Percentiles rank a stretch among this genome's conserved stretches.
Evolutionary conservation across 805 yeast species (phyloP).

Genomic region (Debaryomyces maramus): DNA sequence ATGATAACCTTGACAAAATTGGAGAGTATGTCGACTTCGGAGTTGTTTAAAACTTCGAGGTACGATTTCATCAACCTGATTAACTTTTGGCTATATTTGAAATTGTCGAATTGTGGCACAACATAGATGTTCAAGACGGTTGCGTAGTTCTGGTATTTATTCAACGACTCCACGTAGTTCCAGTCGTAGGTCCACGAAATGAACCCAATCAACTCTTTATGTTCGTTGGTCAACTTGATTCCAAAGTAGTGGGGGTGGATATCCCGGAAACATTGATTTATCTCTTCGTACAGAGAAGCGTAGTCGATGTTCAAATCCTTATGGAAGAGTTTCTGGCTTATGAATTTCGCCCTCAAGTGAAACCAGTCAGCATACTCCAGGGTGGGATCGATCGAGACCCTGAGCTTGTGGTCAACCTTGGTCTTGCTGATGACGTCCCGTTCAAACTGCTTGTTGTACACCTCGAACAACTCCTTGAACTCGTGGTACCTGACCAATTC

Average conservation of each 20-base stretch:
- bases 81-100: conserved; percentile 15
- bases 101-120: conserved; percentile 17
- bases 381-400: conserved; percentile 31
- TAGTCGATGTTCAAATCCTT: conserved; percentile 15
- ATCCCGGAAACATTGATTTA: conserved; percentile 20
- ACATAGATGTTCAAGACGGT: conserved; percentile 30
- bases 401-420: conserved; percentile 27
- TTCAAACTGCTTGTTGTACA: conserved; percentile 21
- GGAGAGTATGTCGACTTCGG: neutral
- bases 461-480: conserved; percentile 24
- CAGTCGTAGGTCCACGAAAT: conserved; percentile 44
- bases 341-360: conserved; percentile 39
- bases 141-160: conserved; percentile 18
- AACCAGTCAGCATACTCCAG: conserved; percentile 40
- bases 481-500: conserved; percentile 29
- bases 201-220: conserved; percentile 25
- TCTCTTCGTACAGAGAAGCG: conserved; percentile 18
- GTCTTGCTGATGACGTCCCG: conserved; percentile 18
- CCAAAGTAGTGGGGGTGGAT: conserved; percentile 36
- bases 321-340: conserved; percentile 22
- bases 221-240: conserved; percentile 19
- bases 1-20: conserved; percentile 19
- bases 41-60: conserved; percentile 3
- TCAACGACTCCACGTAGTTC: conserved; percentile 4
- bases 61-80: conserved; percentile 12